Conservation (phyloP, 148 eudicot species). For the Pouteria glomerata region DNA sequence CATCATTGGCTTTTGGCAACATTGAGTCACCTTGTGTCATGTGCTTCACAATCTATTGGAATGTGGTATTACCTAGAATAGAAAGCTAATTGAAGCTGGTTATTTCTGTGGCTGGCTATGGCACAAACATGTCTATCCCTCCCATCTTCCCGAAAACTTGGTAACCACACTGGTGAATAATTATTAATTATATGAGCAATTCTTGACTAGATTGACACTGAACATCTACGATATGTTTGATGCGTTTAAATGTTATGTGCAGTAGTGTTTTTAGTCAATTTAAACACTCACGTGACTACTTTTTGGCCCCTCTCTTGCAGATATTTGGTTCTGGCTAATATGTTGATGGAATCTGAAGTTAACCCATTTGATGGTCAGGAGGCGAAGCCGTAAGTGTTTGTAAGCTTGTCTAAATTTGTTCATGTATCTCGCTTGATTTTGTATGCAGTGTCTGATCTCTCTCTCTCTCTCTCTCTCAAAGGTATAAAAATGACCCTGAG, state of each 20-base stretch:
- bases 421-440: not conserved
- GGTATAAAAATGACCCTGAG: slow-evolving; percentile 97
- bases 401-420: not conserved
- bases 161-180: not conserved
- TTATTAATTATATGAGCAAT: not conserved
- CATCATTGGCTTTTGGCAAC: not conserved
- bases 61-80: not conserved
- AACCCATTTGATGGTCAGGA: slow-evolving; percentile 99
- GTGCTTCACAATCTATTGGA: not conserved
- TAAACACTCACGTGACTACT: not conserved
- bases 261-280: not conserved
- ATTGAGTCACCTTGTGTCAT: not conserved
- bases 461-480: slow-evolving; percentile 16
- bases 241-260: not conserved
- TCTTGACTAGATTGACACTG: not conserved
- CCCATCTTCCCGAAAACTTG: not conserved
- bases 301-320: slow-evolving; percentile 28
- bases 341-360: slow-evolving; percentile 95
- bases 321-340: slow-evolving; percentile 94
- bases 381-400: slow-evolving; percentile 83
- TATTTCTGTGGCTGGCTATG: not conserved
- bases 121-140: not conserved
- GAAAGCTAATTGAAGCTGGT: not conserved
- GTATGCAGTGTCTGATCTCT: slow-evolving; percentile 1
- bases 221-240: too few species aligned